Conservation (phyloP, 192 early-diverging fungal species). For the Coemansia sp. region DNA sequence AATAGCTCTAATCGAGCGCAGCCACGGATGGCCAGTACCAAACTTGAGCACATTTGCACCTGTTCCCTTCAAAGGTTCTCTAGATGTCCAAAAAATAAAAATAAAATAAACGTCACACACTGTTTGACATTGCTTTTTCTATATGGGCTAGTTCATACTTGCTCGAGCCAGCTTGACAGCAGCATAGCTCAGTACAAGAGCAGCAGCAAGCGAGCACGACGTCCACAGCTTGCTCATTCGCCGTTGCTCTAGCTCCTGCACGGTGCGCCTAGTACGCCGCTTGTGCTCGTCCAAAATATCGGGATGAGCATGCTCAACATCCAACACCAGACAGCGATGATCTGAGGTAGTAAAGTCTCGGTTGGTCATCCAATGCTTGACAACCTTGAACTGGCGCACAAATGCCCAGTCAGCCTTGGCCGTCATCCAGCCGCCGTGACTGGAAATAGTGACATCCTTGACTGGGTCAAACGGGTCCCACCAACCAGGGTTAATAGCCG, state of each 20-base stretch:
- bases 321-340: constrained; percentile 68
- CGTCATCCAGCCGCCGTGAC: constrained; percentile 62
- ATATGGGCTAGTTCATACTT: constrained; percentile 3
- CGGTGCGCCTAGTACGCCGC: constrained; percentile 12
- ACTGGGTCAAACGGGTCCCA: constrained; percentile 67
- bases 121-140: background rate
- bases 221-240: constrained; percentile 36
- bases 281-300: constrained; percentile 36
- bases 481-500: constrained; percentile 72
- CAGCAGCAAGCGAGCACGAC: constrained; percentile 31
- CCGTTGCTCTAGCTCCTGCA: constrained; percentile 19
- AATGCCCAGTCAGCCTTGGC: constrained; percentile 78
- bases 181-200: constrained; percentile 21
- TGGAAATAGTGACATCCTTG: constrained; percentile 64
- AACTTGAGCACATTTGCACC: background rate
- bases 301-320: constrained; percentile 42
- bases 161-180: constrained; percentile 24
- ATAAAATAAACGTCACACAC: no score
- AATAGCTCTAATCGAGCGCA: background rate
- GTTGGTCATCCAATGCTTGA: constrained; percentile 60
- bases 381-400: constrained; percentile 56
- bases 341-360: constrained; percentile 64
- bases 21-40: background rate
- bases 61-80: background rate
- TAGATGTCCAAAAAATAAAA: background rate